Evolutionary conservation across 164 flowering plant species (phyloP).

Genomic region (Berberis vulgaris): DNA sequence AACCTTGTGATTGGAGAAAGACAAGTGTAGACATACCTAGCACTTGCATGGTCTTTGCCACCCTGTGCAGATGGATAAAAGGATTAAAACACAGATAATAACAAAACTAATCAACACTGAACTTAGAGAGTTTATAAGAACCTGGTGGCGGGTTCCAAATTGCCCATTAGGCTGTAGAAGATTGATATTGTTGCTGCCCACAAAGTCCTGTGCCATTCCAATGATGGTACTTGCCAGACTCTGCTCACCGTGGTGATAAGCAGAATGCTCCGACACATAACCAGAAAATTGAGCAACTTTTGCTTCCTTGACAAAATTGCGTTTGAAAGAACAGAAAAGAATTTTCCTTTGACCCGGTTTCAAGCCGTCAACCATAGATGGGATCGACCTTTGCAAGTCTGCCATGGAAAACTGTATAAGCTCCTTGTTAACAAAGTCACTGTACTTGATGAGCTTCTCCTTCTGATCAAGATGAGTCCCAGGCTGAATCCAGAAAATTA

Average conservation of each 20-base stretch:
- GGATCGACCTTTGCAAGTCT: constrained; percentile 90
- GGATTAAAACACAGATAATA: not conserved
- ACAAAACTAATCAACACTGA: not conserved
- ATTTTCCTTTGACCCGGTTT: constrained; percentile 98
- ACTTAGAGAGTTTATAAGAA: constrained; percentile 2
- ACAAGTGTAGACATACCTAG: constrained; percentile 66
- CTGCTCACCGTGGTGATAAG: constrained; percentile 95
- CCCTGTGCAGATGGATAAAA: constrained; percentile 37
- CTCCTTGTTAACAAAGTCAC: constrained; percentile 93
- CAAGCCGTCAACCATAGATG: constrained; percentile 93
- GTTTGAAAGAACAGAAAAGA: constrained; percentile 82
- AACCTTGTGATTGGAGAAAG: constrained; percentile 68
- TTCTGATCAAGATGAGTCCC: constrained; percentile 76
- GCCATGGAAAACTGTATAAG: constrained; percentile 86
- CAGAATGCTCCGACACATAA: constrained; percentile 86
- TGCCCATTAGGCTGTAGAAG: constrained; percentile 75
- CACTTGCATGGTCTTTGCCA: constrained; percentile 97
- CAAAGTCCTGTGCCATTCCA: constrained; percentile 91
- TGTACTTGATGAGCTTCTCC: constrained; percentile 57
- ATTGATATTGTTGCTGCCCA: constrained; percentile 92
- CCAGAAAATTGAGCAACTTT: constrained; percentile 88
- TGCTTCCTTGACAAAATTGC: constrained; percentile 59
- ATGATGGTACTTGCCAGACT: constrained; percentile 80
- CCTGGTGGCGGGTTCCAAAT: constrained; percentile 80
- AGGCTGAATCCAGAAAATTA: constrained; percentile 40